Base-by-base conservation (phyloP, 1,139 yeast species). In the Cylindricascospora bacillispora region DNA sequence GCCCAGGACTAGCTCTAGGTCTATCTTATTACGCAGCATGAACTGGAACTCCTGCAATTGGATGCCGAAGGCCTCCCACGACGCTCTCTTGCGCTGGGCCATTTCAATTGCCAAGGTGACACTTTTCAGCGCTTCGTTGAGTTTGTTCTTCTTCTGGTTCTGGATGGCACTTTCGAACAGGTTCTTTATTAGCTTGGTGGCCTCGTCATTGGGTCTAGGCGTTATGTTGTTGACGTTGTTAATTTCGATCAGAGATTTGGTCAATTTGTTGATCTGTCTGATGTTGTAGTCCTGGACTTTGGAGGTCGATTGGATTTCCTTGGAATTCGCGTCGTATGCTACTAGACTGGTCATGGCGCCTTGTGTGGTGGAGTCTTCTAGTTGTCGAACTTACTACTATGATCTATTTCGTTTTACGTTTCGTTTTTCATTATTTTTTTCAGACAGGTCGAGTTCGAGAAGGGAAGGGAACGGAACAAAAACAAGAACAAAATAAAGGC, bases 21-120 rank as follows among this genome's bases (percentile, higher is more conserved):
- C 97, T 14, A 93, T 74, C 40, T 95, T 67, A 33, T 83, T 78
- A 62, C 75, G 77, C 35, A 86, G 57, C 48, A 83, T 68, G 45
- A 71, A 64, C 28, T 76, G 67, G 33, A 81, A 59, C 52, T 89
- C 97, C 46, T 79, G 86, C 33, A 85, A 57, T 22, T 86, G 78
- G 25, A 76, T 68, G 41, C 73, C 85, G 46, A 85, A 80, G 7
- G 86, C 65, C 53, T 89, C 98, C 67, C 86, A 85, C 45, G 81
- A 76, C 20, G 85, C 74, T 53, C 97, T 70, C 43, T 81, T 73
- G 38, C 70, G 60, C 20, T 51, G 46, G 13, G 86, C 79, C 73
- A 85, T 71, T 34, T 82, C 93, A 26, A 89, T 63, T 1, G 94
- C 95, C 36, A 83, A 62, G 6, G 75, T 56, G 46, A 81, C 72